phyloP scores from a whole-genome alignment of 2,329 filamentous ascomycete species.

The Sporothrix curviconia region DNA sequence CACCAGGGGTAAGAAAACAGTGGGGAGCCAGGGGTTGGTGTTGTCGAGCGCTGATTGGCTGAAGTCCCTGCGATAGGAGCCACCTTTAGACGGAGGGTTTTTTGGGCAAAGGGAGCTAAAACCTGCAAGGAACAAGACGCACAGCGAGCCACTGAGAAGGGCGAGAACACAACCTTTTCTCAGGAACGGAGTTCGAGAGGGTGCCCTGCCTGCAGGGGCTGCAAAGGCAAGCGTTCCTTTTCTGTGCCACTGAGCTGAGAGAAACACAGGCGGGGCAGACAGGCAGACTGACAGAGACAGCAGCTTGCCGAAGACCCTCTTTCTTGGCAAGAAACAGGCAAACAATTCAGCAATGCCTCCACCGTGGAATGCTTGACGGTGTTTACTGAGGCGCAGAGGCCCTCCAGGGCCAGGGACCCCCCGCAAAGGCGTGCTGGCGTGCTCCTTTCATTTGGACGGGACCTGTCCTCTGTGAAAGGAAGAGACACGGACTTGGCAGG shows the following conservation, averaged over 20 bases:
- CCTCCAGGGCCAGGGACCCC: neutral
- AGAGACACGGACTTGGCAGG: neutral
- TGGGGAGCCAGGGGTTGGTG: neutral
- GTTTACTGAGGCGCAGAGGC: slow-evolving; percentile 3
- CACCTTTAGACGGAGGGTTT: neutral
- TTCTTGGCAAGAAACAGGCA: slow-evolving; percentile 2
- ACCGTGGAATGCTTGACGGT: slow-evolving; percentile 1
- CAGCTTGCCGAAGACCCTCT: neutral
- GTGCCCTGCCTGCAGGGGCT: too few relatives aligned
- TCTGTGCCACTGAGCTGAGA: too few relatives aligned
- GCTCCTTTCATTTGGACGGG: slow-evolving; percentile 6
- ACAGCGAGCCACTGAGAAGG: neutral
- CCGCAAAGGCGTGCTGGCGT: neutral
- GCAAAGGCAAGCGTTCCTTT: too few relatives aligned
- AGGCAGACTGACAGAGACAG: neutral
- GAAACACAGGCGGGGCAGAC: too few relatives aligned
- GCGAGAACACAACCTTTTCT: too few relatives aligned
- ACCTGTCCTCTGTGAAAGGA: neutral
- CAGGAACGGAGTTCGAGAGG: too few relatives aligned
- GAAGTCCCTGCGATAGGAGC: neutral
- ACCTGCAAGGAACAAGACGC: slow-evolving; percentile 9
- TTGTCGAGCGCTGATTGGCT: slow-evolving; percentile 8
- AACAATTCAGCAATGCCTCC: neutral
- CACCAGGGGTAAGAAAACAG: slow-evolving; percentile 1
- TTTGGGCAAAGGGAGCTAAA: neutral